Evolutionary conservation across 257 asterid species (phyloP), one percentile per base, ranked within the genome.

Genomic region (Solanum chiquidenum): DNA sequence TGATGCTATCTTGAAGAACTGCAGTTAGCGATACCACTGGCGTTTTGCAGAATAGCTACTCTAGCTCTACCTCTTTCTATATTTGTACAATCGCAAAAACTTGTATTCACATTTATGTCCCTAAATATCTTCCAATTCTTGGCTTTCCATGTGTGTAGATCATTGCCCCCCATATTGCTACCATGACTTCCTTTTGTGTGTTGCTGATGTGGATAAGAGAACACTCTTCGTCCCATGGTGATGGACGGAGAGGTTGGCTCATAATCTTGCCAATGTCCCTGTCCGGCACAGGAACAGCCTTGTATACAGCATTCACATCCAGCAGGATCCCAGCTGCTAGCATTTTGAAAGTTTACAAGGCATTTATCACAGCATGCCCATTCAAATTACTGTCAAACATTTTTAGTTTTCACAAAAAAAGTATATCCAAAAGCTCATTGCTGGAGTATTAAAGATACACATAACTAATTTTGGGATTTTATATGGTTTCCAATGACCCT

Each of bases 401-500:
- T 35, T 90, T 88, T 2, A 90, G 58, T 49, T 49, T 13, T 49
- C 58, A 49, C 92, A 1, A 91, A 91, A 91, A 64, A 86, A 71
- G 74, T 82, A 76, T 14, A 91, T 89, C 20, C 71, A 86, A 49
- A 89, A 89, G 31, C 64, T 89, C 23, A 89, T 87, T 9, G 74
- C 85, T 37, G 88, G 87, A 68, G 89, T 88, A 58, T 3, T 84
- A 21, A 89, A 76, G 71, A 88, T 91, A 64, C 93, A 91, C 87
- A 89, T 91, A 21, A 89, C 86, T 76, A 89, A 91, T 88, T 88
- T 91, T 25, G 93, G 93, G 23, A 86, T 91, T 84, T 84, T 89
- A 7, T 91, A 91, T 88, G 93, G 93, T 58, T 91, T 91, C 20
- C 93, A 91, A n/a, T 91, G 90, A 84, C 90, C 93, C 33, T 91